Percentiles rank a stretch among this genome's conserved stretches.
These are phyloP conservation scores for Beauveria brongniartii DNA, from an alignment of 2,329 filamentous ascomycete species.

Conservation along the genomic window DNA sequence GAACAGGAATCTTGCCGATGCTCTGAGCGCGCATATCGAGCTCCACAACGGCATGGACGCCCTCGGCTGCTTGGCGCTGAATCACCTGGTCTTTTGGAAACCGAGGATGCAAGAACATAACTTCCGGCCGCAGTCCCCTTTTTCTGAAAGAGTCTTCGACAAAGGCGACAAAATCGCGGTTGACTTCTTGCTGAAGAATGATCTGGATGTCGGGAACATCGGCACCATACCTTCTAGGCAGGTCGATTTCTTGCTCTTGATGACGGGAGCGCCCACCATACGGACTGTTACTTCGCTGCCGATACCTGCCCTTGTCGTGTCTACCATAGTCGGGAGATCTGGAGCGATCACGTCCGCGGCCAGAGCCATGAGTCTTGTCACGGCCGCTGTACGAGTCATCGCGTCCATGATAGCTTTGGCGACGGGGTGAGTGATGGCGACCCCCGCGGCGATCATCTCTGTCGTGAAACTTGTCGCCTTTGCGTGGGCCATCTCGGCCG, in stretches of 20 bases:
- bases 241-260: constrained; percentile 52
- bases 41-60: constrained; percentile 76
- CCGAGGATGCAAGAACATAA: constrained; percentile 70
- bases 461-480: constrained; percentile 33
- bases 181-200: constrained; percentile 69
- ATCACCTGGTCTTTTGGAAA: constrained; percentile 73
- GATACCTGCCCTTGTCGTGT: constrained; percentile 44
- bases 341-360: constrained; percentile 52
- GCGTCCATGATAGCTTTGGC: constrained; percentile 48
- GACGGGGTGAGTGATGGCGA: constrained; percentile 50
- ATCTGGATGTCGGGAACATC: constrained; percentile 88
- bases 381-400: constrained; percentile 53
- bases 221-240: constrained; percentile 63
- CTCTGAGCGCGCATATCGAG: constrained; percentile 63
- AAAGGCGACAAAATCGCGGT: constrained; percentile 73
- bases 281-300: constrained; percentile 65
- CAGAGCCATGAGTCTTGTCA: constrained; percentile 35
- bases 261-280: constrained; percentile 33
- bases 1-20: constrained; percentile 66
- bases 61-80: constrained; percentile 77
- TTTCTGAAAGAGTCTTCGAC: constrained; percentile 69
- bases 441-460: constrained; percentile 60
- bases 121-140: constrained; percentile 65
- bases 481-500: constrained; percentile 24
- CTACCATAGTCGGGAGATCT: constrained; percentile 51